A percentile compares a stretch with the other conserved stretches of the same genome.
phyloP scores from a whole-genome alignment of 495 filamentous ascomycete genomes.

The Penicillium lividum region DNA sequence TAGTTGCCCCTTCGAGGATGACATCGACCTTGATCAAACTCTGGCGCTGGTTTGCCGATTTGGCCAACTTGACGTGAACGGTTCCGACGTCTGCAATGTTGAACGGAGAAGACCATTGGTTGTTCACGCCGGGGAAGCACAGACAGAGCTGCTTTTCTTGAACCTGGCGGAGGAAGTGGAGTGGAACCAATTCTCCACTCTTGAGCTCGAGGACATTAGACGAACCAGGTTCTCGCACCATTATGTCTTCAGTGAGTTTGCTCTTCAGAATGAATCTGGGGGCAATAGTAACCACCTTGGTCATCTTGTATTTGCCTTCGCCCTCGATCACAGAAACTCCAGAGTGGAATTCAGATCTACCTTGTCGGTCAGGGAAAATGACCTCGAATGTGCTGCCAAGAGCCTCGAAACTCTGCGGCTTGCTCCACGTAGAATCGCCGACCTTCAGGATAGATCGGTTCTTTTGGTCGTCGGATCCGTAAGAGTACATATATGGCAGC shows the following conservation, averaged over 20 bases:
- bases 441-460: conserved; percentile 87
- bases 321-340: conserved; percentile 87
- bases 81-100: conserved; percentile 93
- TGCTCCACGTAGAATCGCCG: conserved; percentile 90
- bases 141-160: conserved; percentile 85
- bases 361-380: conserved; percentile 68
- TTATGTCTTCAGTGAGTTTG: conserved; percentile 81
- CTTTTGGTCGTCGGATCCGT: conserved; percentile 76
- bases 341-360: conserved; percentile 80
- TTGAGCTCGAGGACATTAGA: conserved; percentile 76
- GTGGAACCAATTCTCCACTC: conserved; percentile 71
- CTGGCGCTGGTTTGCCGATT: conserved; percentile 77
- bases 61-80: conserved; percentile 90
- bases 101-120: conserved; percentile 97
- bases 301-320: conserved; percentile 96
- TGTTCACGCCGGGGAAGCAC: conserved; percentile 92
- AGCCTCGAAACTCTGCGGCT: conserved; percentile 97
- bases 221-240: conserved; percentile 86
- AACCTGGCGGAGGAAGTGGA: conserved; percentile 81
- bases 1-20: conserved; percentile 85
- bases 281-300: conserved; percentile 90
- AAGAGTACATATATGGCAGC: conserved; percentile 95
- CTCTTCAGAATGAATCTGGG: conserved; percentile 95
- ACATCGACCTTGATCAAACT: conserved; percentile 84
- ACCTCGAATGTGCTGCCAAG: conserved; percentile 90